Evolutionary conservation across 2,329 filamentous ascomycete species (phyloP).

Genomic region (Sordariomycetes sp.): DNA sequence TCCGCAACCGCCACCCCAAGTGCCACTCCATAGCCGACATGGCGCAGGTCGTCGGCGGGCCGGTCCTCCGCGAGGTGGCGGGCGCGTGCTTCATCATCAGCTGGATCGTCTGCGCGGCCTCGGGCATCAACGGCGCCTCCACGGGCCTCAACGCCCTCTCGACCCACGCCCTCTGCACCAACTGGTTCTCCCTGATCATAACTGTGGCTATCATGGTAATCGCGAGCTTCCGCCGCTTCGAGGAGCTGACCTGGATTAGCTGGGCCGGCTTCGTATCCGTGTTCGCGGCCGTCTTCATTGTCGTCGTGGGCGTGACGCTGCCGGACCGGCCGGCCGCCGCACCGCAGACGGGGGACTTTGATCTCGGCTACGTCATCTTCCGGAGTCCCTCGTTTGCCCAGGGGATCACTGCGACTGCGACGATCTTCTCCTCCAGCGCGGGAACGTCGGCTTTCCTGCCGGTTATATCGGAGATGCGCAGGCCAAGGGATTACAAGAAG

Average conservation of each 20-base stretch:
- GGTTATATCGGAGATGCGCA: constrained; percentile 43
- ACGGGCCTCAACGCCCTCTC: constrained; percentile 16
- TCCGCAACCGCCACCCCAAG: background rate
- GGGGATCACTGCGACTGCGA: constrained; percentile 39
- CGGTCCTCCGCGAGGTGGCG: background rate
- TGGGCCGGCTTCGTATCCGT: constrained; percentile 37
- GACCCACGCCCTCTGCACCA: constrained; percentile 14
- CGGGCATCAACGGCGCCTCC: constrained; percentile 1
- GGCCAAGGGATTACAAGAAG: constrained; percentile 13
- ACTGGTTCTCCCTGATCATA: constrained; percentile 14
- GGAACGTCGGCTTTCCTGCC: constrained; percentile 43
- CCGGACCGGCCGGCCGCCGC: constrained; percentile 43
- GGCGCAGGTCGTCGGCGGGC: background rate
- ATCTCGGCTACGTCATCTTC: constrained; percentile 41
- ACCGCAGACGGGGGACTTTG: constrained; percentile 39
- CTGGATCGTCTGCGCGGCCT: background rate
- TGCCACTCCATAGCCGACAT: background rate
- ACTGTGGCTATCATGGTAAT: constrained; percentile 11
- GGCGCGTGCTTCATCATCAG: background rate
- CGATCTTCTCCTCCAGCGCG: constrained; percentile 43
- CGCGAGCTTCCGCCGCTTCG: constrained; percentile 11
- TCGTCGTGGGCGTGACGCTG: constrained; percentile 10
- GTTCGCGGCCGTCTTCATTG: constrained; percentile 30
- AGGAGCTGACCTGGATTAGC: constrained; percentile 14
- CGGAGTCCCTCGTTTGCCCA: constrained; percentile 39